A percentile compares a stretch with the other conserved stretches of the same genome.
phyloP scores from a whole-genome alignment of 2,329 filamentous ascomycete genomes.

The Didymella sp. region DNA sequence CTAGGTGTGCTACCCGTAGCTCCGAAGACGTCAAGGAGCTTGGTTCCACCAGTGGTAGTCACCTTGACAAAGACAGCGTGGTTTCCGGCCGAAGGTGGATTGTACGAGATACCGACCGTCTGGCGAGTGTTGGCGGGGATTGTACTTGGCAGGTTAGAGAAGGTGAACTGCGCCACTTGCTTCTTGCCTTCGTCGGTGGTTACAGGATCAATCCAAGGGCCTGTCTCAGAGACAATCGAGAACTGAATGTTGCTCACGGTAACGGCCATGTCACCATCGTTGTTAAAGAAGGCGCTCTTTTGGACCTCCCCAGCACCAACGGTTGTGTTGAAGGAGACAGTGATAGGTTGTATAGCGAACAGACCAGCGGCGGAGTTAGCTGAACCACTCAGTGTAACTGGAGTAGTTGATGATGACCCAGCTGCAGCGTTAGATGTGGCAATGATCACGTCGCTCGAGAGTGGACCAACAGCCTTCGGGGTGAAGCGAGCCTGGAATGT shows the following conservation, averaged over 20 bases:
- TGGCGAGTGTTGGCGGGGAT: constrained; percentile 53
- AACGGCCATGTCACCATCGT: constrained; percentile 58
- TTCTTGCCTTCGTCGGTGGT: constrained; percentile 43
- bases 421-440: constrained; percentile 56
- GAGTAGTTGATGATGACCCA: constrained; percentile 58
- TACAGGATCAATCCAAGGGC: constrained; percentile 54
- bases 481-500: constrained; percentile 56
- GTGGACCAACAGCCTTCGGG: constrained; percentile 57
- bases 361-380: constrained; percentile 57
- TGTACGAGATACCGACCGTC: constrained; percentile 57
- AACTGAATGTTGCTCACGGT: constrained; percentile 56
- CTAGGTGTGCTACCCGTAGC: constrained; percentile 59
- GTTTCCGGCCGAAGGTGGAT: constrained; percentile 56
- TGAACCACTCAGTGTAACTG: constrained; percentile 58
- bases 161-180: constrained; percentile 57
- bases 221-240: constrained; percentile 54
- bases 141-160: constrained; percentile 56
- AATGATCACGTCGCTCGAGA: constrained; percentile 58
- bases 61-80: constrained; percentile 60
- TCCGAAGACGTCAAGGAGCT: constrained; percentile 58
- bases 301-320: constrained; percentile 46
- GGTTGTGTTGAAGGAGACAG: constrained; percentile 60
- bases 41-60: constrained; percentile 59
- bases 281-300: constrained; percentile 58
- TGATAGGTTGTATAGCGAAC: constrained; percentile 57